Evolutionary conservation across 75 land plant species (phyloP), one percentile per base, ranked within the genome.

Genomic region (Sequoiadendron giganteum): DNA sequence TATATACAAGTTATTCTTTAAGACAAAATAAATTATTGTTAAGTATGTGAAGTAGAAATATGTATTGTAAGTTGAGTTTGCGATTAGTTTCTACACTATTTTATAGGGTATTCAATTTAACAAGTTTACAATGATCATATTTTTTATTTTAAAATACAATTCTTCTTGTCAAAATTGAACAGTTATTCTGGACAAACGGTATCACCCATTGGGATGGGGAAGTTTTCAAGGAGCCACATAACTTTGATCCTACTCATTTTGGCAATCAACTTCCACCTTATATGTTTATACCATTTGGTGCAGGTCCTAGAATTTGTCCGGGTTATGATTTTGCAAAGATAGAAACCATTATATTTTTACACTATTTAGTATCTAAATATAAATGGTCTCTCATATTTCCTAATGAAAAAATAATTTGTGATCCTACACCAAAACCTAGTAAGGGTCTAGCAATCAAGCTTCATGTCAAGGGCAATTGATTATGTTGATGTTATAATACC

Each of bases 281-380:
- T 88, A 91, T 93, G 3, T 93, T 86, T 54, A 88, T 94, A 0
- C 94, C 95, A 15, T 93, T 94, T 55, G 93, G 95, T 54, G 95
- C 91, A 13, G 96, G 96, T 1, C 92, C 96, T 11, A 70, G 95
- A 25, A 91, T 89, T 91, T 92, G 95, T 56, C 85, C 89, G 16
- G 92, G 94, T 10, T 81, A 87, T 45, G 95, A 92, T 68, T 92
- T 85, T 90, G 94, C 92, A 0, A 83, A 89, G 9, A 86, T 93
- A 36, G 90, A 90, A 75, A 92, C 92, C 32, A 90, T 95, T 5
- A 82, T 92, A 2, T 91, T 91, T 40, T 38, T 94, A 16, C 90
- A 94, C 70, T 52, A 93, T 49, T 42, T 90, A 15, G 91, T 91
- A 81, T 85, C 47, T 21, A 84, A 85, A 55, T 91, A 86, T 84